Conservation (phyloP, 805 yeast species). For the Cyberlindnera maclurae region DNA sequence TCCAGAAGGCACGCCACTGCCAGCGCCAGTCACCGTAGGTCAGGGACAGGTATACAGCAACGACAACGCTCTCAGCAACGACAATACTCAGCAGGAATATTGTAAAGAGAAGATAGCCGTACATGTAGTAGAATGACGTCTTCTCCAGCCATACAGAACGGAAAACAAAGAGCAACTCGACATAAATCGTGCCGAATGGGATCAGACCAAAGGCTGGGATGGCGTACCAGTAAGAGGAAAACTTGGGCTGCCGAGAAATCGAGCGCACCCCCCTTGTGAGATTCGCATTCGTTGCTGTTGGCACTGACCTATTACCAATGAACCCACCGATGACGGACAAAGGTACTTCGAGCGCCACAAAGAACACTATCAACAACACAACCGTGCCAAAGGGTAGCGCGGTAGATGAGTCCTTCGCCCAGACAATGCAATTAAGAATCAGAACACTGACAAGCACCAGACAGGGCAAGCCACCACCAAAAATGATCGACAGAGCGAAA, state of each 20-base stretch:
- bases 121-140: constrained; percentile 70
- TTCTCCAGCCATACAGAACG: constrained; percentile 77
- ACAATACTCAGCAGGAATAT: constrained; percentile 52
- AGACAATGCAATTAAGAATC: constrained; percentile 58
- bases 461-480: constrained; percentile 44
- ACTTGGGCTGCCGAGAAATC: constrained; percentile 31
- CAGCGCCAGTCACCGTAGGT: constrained; percentile 52
- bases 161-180: constrained; percentile 66
- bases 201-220: constrained; percentile 55
- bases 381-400: constrained; percentile 79
- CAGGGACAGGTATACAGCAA: constrained; percentile 59
- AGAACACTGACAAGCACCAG: constrained; percentile 43
- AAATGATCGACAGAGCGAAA: constrained; percentile 29
- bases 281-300: constrained; percentile 12
- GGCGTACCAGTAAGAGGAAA: constrained; percentile 18
- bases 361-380: constrained; percentile 47
- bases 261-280: constrained; percentile 16
- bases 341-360: constrained; percentile 66
- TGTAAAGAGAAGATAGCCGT: constrained; percentile 67
- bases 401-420: constrained; percentile 68
- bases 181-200: constrained; percentile 77
- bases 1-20: constrained; percentile 78
- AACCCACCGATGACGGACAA: constrained; percentile 69
- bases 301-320: constrained; percentile 32
- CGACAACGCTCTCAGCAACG: constrained; percentile 63